A percentile compares a stretch with the other conserved stretches of the same genome.
Evolutionary conservation across 2,329 filamentous ascomycete genomes (phyloP).

Genomic region (Colletotrichum cordylinicola): DNA sequence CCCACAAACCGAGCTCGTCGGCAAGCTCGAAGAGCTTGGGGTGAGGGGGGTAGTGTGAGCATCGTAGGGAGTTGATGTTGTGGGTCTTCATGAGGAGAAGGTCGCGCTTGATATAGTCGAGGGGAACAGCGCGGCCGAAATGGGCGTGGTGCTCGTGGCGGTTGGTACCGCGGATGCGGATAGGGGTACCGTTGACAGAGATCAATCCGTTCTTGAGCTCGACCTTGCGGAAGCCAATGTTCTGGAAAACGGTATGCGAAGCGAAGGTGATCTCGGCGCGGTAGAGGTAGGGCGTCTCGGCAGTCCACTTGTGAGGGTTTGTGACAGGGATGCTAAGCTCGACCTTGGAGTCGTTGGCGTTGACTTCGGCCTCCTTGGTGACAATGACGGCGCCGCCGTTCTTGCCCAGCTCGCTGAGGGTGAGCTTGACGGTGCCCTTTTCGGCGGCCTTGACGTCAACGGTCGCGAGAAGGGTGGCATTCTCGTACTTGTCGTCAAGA

Average conservation of each 20-base stretch:
- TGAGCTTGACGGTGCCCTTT: constrained; percentile 43
- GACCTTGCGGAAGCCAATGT: constrained; percentile 68
- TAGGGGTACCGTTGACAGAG: constrained; percentile 65
- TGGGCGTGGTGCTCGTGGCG: constrained; percentile 74
- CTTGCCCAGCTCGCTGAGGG: constrained; percentile 44
- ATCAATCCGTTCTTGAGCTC: constrained; percentile 67
- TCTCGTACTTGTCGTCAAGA: constrained; percentile 55
- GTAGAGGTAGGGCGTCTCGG: constrained; percentile 70
- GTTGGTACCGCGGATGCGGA: constrained; percentile 70
- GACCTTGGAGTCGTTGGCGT: constrained; percentile 33
- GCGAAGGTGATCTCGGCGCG: constrained; percentile 50
- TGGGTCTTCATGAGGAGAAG: constrained; percentile 72
- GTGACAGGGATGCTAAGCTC: constrained; percentile 51
- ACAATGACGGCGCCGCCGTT: constrained; percentile 38
- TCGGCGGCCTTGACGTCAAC: constrained; percentile 45
- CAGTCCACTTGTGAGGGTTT: constrained; percentile 71
- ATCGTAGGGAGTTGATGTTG: constrained; percentile 75
- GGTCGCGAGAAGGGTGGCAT: constrained; percentile 55
- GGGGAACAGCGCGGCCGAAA: constrained; percentile 66
- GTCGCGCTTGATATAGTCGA: constrained; percentile 66
- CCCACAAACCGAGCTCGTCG: constrained; percentile 71
- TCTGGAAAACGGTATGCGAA: constrained; percentile 52
- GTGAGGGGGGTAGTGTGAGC: constrained; percentile 72
- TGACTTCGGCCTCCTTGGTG: constrained; percentile 29
- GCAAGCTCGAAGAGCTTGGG: constrained; percentile 63